phyloP scores from a whole-genome alignment of 345 rosid genomes.

The Salix udensis region DNA sequence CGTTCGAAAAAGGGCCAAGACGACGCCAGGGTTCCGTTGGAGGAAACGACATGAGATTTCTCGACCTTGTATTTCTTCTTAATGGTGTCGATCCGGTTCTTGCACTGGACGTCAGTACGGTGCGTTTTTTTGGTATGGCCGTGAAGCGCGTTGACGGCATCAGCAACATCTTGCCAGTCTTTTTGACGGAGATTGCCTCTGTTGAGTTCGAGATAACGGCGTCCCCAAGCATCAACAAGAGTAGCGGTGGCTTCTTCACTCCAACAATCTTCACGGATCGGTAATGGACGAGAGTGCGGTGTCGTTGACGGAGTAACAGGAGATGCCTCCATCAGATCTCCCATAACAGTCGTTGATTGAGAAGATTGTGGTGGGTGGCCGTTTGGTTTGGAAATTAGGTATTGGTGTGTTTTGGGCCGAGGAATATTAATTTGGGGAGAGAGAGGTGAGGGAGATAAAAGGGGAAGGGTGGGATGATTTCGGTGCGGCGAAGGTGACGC shows the following conservation, averaged over 20 bases:
- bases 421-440: not conserved
- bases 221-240: conserved; percentile 91
- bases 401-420: not conserved
- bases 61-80: conserved; percentile 96
- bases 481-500: conserved; percentile 35
- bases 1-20: conserved; percentile 84
- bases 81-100: conserved; percentile 94
- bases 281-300: conserved; percentile 34
- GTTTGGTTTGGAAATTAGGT: not conserved
- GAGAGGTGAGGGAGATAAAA: not conserved
- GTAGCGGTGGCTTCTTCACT: conserved; percentile 96
- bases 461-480: conserved; percentile 10
- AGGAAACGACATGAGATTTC: conserved; percentile 66
- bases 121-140: conserved; percentile 76
- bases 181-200: conserved; percentile 97
- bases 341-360: not conserved
- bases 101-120: conserved; percentile 97
- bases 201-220: conserved; percentile 76
- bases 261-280: conserved; percentile 97
- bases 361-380: not conserved
- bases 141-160: conserved; percentile 85
- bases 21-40: conserved; percentile 49
- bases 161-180: conserved; percentile 98
- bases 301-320: conserved; percentile 14
- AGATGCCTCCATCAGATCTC: conserved; percentile 20